phyloP scores from a whole-genome alignment of 2,329 filamentous ascomycete species.

The Ophiostoma sp. region DNA sequence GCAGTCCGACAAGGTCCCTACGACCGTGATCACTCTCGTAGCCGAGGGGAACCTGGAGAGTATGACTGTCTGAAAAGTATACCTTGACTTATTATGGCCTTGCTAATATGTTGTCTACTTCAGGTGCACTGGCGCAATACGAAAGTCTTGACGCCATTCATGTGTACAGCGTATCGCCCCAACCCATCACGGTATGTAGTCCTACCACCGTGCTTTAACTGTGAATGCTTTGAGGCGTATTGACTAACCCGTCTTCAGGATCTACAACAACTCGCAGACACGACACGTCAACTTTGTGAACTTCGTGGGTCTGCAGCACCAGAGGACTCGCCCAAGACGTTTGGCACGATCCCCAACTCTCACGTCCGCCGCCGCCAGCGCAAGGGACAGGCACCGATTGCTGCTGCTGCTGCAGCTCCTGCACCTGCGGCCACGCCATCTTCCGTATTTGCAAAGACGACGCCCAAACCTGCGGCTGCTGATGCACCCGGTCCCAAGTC shows the following conservation, averaged over 20 bases:
- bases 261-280: constrained; percentile 69
- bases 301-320: constrained; percentile 60
- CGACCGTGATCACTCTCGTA: constrained; percentile 64
- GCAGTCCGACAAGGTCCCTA: constrained; percentile 52
- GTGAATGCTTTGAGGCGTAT: too few relatives aligned
- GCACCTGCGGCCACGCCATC: not conserved
- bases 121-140: constrained; percentile 68
- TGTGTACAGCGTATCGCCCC: constrained; percentile 79
- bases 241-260: constrained; percentile 42
- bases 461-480: constrained; percentile 30
- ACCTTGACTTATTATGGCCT: not conserved
- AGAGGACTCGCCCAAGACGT: constrained; percentile 58
- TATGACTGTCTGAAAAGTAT: constrained; percentile 39
- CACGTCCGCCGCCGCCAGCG: constrained; percentile 58
- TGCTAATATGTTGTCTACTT: not conserved
- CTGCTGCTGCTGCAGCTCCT: not conserved
- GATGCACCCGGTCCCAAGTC: constrained; percentile 17
- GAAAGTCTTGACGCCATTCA: constrained; percentile 76
- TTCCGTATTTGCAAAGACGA: constrained; percentile 32
- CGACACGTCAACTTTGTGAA: constrained; percentile 61
- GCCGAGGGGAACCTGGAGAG: constrained; percentile 72
- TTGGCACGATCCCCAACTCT: constrained; percentile 74
- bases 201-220: not conserved
- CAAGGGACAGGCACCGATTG: constrained; percentile 33
- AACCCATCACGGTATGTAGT: constrained; percentile 60